Base-by-base conservation (phyloP, 1,284 basidiomycete species). In the Baeospora myosura region DNA sequence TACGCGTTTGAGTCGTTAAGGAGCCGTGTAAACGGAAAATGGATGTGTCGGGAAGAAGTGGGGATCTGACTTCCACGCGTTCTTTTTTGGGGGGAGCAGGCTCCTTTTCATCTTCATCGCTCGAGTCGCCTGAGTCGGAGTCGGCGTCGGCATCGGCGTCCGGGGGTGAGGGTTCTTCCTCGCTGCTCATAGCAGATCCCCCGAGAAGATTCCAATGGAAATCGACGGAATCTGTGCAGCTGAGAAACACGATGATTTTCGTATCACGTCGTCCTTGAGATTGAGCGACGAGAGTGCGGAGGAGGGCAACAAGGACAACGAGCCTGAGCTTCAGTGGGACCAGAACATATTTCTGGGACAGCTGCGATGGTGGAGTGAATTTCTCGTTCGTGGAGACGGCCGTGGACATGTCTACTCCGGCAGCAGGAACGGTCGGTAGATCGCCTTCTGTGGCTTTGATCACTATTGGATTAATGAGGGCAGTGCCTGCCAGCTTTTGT, bases 161-260 rank as follows among this genome's bases (percentile, higher is more conserved):
- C n/a, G n/a, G n/a, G n/a, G n/a, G n/a, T 20, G 18, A 34, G 11
- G 12, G 33, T 16, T 29, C 28, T 7, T 61, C 62, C 1, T 55
- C 55, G 1, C 57, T 69, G 7, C 72, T 77, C 89, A 98, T 95
- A 6, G 64, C 61, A 16, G 88, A 72, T 1, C 81, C 78, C 1
- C 85, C 88, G 0, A 98, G 65, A n/a, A 97, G 69, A 36, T 76
- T 76, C 88, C 90, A 98, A 59, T 97, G 92, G 58, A 93, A 98
- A 61, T 99, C 95, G 24, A 99, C 96, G 1, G 92, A 91, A 61
- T 98, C 94, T 2, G 93, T 98, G 53, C 93, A 98, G 53, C 87
- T 93, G 46, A 98, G 69, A 63, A 99, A 99, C 4, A 98, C 92
- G 41, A 99, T 92, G 33, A 97, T 81, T 57, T 81, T 86, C 18